A percentile compares a stretch with the other conserved stretches of the same genome.
These are phyloP conservation scores for Diaporthe batatas DNA, from an alignment of 2,329 filamentous ascomycete species.

Conservation along the genomic window DNA sequence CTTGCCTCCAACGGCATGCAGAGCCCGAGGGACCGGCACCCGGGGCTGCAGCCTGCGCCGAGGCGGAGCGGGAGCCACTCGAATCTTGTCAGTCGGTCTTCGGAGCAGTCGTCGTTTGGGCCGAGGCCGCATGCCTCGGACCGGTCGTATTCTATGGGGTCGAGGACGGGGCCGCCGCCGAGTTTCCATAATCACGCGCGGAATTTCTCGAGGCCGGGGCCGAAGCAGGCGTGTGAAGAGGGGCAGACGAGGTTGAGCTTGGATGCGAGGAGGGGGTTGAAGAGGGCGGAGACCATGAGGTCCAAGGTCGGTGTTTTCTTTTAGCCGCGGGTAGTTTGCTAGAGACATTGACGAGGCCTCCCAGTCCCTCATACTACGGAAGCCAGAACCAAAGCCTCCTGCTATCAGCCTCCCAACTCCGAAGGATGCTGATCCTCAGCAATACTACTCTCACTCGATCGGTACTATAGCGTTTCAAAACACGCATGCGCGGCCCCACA, in stretches of 20 bases:
- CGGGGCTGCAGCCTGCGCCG: not conserved
- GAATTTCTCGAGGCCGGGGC: slow-evolving; percentile 11
- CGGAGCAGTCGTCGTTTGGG: slow-evolving; percentile 16
- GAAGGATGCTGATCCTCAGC: not conserved
- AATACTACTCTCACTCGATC: not conserved
- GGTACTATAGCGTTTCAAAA: not conserved
- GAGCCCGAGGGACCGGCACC: not conserved
- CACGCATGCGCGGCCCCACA: not conserved
- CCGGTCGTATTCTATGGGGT: slow-evolving; percentile 10
- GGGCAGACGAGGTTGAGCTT: not conserved
- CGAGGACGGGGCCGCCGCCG: slow-evolving; percentile 17
- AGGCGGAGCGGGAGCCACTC: slow-evolving; percentile 13
- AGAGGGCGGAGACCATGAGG: not conserved
- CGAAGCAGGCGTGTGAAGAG: not conserved
- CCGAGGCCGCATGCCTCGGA: not conserved
- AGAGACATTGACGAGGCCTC: rapidly evolving
- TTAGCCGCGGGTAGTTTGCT: rapidly evolving
- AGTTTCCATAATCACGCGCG: not conserved
- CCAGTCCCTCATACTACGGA: not conserved
- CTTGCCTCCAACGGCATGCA: slow-evolving; percentile 6
- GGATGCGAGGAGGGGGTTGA: slow-evolving; percentile 9
- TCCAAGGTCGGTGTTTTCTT: not conserved
- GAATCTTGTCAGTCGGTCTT: not conserved
- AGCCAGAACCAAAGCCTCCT: not conserved
- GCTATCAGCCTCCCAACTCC: not conserved